Evolutionary conservation across 495 filamentous ascomycete genomes (phyloP).

Genomic region (Cryomyces minteri): DNA sequence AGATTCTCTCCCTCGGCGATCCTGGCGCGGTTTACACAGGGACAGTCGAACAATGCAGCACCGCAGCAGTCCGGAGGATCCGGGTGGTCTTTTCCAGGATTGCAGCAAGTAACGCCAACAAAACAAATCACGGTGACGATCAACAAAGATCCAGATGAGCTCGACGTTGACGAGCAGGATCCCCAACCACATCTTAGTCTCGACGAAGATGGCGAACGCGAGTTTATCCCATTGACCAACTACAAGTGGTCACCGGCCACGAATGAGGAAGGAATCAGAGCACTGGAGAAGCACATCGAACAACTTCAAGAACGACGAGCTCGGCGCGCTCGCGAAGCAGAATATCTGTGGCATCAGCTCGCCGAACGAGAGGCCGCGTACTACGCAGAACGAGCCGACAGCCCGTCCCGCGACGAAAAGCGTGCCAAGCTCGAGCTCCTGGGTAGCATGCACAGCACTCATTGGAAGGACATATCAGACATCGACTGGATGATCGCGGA

Average conservation of each 20-base stretch:
- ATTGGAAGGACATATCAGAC: background rate
- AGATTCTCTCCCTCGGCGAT: no score
- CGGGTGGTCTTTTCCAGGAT: no score
- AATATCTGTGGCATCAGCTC: constrained; percentile 2
- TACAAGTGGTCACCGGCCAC: background rate
- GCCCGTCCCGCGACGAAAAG: background rate
- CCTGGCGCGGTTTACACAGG: no score
- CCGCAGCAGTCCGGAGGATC: no score
- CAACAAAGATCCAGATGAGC: no score
- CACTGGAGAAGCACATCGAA: background rate
- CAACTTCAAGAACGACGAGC: background rate
- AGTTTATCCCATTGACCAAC: background rate
- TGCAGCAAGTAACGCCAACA: no score
- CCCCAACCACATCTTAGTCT: background rate
- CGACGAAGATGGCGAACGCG: background rate
- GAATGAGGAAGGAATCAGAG: background rate
- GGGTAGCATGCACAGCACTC: background rate
- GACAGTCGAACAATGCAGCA: no score
- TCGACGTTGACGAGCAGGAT: background rate
- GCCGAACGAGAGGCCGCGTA: background rate
- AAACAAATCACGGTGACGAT: no score
- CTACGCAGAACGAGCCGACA: background rate
- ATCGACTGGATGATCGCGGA: constrained; percentile 4
- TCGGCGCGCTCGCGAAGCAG: background rate
- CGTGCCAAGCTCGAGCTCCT: background rate